Base-by-base conservation (phyloP, 2,329 filamentous ascomycete species). In the Arthrocladium fulminans region DNA sequence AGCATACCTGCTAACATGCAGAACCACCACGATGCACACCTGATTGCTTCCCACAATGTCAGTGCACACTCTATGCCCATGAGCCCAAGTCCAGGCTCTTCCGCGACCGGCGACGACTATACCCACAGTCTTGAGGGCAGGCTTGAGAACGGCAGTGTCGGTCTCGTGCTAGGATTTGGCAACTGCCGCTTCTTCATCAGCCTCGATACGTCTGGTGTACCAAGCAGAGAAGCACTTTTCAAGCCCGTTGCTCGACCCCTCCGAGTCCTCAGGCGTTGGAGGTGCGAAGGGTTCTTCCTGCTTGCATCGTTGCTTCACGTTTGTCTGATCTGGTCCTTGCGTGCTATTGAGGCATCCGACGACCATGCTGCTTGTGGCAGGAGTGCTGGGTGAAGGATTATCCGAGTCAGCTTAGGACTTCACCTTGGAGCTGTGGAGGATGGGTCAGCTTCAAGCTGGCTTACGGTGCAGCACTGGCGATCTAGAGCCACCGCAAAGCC, bases 211-310 rank as follows among this genome's bases (percentile, higher is more conserved):
- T 20, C 24, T 10, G 30, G 17, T 17, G 13, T 44, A 5, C 19
- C 41, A 15, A 30, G 19, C 13, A 30, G 19, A 17, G 25, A 32
- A 20, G 3, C 27, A 10, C 9, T 44, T 13, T 19, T 44, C n/a
- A 15, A 23, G 29, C 25, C 41, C 3, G 9, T 44, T 30, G 20
- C 4, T 30, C 29, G 24, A 20, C 41, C 8, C 3, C 13, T 32
- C 12, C 23, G 27, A 20, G 20, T 10, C 12, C 13, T 44, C 3
- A 15, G 41, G 34, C 41, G 27, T 20, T 44, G 41, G 41, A 23
- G 41, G 19, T 44, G 41, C 19, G 41, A 44, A 25, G 24, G 24
- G 13, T 12, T 44, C n/a, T 44, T 44, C 27, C 15, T 44, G 23
- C 9, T 34, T 44, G 41, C 29, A 6, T 44, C n/a, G 41, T 22